These are phyloP conservation scores for Penicillium glabrum DNA, from an alignment of 2,329 filamentous ascomycete genomes.

Conservation along the genomic window DNA sequence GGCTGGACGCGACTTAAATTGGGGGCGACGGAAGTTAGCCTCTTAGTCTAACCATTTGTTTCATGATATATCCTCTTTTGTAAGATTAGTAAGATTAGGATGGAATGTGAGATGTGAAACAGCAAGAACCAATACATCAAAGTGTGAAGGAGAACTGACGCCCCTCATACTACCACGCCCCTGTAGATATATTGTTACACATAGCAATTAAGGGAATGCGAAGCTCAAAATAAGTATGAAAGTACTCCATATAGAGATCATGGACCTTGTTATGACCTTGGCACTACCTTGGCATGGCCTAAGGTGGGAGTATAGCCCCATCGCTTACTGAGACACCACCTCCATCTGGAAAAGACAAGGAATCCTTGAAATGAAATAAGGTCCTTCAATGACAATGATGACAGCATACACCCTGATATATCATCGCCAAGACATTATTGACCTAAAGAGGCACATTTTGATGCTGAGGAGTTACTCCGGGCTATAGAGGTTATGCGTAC, in stretches of 20 bases:
- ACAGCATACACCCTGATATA: neutral
- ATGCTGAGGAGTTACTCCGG: neutral
- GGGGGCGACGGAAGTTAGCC: neutral
- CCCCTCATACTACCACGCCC: neutral
- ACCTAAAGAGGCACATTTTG: neutral
- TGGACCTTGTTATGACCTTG: neutral
- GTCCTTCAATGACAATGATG: neutral
- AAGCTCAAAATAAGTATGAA: neutral
- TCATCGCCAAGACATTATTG: neutral
- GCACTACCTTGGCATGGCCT: neutral
- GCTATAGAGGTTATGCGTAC: neutral
- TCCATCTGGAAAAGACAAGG: neutral
- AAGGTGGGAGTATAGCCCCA: neutral
- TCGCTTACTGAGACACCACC: neutral
- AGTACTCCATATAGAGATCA: neutral
- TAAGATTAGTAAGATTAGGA: neutral
- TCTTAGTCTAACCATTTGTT: too few relatives aligned
- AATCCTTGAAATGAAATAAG: too few relatives aligned
- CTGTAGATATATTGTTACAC: neutral
- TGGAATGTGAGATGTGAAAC: neutral
- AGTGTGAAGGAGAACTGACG: neutral
- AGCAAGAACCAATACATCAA: too few relatives aligned
- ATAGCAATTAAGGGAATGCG: neutral
- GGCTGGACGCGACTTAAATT: neutral
- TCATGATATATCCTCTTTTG: too few relatives aligned